Percentiles rank a stretch among this genome's conserved stretches.
phyloP scores from a whole-genome alignment of 2,329 filamentous ascomycete species.

The Erysiphe pulchra region DNA sequence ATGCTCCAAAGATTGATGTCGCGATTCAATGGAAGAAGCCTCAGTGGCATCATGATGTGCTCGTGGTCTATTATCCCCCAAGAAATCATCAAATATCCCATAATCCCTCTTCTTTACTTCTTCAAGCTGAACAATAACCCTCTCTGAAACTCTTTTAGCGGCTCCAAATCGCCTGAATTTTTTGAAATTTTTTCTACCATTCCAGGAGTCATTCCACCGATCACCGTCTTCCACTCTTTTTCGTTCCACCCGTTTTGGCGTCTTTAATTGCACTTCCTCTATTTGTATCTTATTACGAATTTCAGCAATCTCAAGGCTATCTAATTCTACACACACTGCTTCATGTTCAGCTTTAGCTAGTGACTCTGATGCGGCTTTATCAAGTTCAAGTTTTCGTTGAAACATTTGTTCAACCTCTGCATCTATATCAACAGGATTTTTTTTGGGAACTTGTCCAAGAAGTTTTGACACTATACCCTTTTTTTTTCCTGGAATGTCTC shows the following conservation, averaged over 20 bases:
- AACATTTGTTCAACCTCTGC: neutral
- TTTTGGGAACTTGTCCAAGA: neutral
- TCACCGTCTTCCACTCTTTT: conserved; percentile 16
- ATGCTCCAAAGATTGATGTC: too few species aligned
- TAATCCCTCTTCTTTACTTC: conserved; percentile 31
- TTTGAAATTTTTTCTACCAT: conserved; percentile 90
- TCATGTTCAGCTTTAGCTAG: conserved; percentile 19
- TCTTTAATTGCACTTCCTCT: conserved; percentile 44
- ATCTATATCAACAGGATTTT: neutral
- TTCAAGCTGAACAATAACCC: conserved; percentile 32
- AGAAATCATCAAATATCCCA: conserved; percentile 33
- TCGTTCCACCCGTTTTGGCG: conserved; percentile 6
- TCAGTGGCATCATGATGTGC: too few species aligned
- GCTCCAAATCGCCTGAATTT: conserved; percentile 40
- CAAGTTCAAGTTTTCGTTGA: neutral
- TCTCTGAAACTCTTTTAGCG: conserved; percentile 1
- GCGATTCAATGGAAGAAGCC: too few species aligned
- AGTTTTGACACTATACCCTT: neutral
- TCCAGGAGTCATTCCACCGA: conserved; percentile 74
- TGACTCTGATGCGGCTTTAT: neutral
- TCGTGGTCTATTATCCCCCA: conserved; percentile 15
- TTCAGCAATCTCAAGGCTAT: conserved; percentile 42
- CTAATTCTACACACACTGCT: conserved; percentile 27
- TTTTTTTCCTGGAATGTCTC: neutral
- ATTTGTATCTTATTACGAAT: conserved; percentile 52